Evolutionary conservation across 352 stramenopile species (phyloP).

Genomic region (Globisporangium takayamanum): DNA sequence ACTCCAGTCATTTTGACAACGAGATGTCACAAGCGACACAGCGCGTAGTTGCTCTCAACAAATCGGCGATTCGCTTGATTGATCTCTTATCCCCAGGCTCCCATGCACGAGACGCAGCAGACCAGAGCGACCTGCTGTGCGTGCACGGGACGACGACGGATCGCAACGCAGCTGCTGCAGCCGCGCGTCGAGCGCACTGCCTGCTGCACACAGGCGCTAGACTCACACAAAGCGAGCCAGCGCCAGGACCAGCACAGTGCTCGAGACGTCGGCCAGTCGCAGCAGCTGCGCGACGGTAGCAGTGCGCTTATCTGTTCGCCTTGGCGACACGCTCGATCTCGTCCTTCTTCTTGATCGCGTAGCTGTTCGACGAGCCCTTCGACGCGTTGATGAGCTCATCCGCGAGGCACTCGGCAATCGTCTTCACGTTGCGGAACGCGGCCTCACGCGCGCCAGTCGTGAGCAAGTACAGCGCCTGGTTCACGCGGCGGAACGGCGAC

Average conservation of each 20-base stretch:
- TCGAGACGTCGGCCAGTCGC: slow-evolving; percentile 1
- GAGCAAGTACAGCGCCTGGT: slow-evolving; percentile 99
- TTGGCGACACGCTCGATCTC: slow-evolving; percentile 99
- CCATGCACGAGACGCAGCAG: slow-evolving; percentile 8
- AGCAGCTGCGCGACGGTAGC: slow-evolving; percentile 1
- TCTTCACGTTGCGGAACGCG: slow-evolving; percentile 99
- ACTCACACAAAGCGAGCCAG: too few relatives aligned
- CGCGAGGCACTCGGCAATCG: slow-evolving; percentile 98
- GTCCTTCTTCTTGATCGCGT: slow-evolving; percentile 99
- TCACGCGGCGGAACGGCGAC: slow-evolving; percentile 98
- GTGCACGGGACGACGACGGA: not conserved
- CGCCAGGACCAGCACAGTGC: not conserved
- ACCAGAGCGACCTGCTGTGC: slow-evolving; percentile 21
- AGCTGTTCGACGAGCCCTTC: slow-evolving; percentile 99
- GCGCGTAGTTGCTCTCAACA: slow-evolving; percentile 65
- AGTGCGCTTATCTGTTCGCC: slow-evolving; percentile 97
- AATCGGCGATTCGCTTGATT: slow-evolving; percentile 77
- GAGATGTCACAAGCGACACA: slow-evolving; percentile 9
- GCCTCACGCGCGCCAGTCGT: slow-evolving; percentile 96
- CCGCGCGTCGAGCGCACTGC: too few relatives aligned
- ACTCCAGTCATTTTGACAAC: not conserved
- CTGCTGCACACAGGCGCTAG: too few relatives aligned
- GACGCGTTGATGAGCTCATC: slow-evolving; percentile 99
- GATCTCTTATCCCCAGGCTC: slow-evolving; percentile 40
- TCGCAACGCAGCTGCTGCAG: too few relatives aligned